Percentiles rank a stretch among this genome's conserved stretches.
Conservation (phyloP, 2,329 filamentous ascomycete genomes). For the Dothiorella sarmentorum region DNA sequence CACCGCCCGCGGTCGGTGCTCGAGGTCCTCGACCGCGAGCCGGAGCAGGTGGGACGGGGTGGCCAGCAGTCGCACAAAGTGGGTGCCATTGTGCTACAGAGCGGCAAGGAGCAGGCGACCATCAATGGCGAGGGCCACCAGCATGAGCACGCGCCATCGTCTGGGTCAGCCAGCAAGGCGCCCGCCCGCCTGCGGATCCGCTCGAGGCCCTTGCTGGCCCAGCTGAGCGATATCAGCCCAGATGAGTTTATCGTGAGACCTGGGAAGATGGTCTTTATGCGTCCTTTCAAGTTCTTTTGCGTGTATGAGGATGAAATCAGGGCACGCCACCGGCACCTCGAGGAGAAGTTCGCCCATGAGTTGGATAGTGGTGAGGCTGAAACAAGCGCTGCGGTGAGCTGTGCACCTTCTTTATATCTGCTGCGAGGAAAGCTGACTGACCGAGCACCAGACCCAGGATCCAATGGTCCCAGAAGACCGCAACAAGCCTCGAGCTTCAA, state of each 20-base stretch:
- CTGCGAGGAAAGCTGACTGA: too few species aligned
- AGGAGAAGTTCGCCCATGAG: background rate
- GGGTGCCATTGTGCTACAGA: too few species aligned
- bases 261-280: background rate
- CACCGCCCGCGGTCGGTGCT: background rate
- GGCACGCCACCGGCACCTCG: background rate
- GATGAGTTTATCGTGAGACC: background rate
- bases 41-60: background rate
- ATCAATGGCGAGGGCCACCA: too few species aligned
- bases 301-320: background rate
- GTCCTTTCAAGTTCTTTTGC: background rate
- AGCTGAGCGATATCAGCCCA: background rate
- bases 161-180: background rate
- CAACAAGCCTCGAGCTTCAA: too few species aligned
- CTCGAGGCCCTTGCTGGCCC: background rate
- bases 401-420: too few species aligned
- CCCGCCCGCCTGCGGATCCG: background rate
- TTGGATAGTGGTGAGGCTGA: too few species aligned
- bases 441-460: too few species aligned
- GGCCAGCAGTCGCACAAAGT: too few species aligned
- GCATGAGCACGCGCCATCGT: too few species aligned
- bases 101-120: background rate
- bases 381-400: too few species aligned
- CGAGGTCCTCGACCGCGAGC: background rate
- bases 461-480: too few species aligned